These are phyloP conservation scores for Magnaporthiopsis poae DNA, from an alignment of 2,329 filamentous ascomycete species.

Conservation along the genomic window DNA sequence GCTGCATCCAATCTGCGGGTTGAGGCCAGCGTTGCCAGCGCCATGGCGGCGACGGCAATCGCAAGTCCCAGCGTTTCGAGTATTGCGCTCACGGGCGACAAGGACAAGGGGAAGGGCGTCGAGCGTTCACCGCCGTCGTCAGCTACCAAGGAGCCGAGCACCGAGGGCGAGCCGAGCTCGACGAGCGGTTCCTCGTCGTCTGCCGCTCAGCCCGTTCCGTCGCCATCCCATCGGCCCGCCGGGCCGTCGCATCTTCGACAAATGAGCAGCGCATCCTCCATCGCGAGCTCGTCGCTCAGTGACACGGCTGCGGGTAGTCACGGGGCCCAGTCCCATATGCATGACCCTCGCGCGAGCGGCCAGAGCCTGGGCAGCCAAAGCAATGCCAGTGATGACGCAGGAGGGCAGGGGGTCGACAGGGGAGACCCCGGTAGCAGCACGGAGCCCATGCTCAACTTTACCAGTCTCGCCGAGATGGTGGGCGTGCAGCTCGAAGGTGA, in stretches of 20 bases:
- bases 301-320: slow-evolving; percentile 55
- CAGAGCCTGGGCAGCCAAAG: slow-evolving; percentile 39
- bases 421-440: slow-evolving; percentile 35
- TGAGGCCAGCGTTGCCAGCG: slow-evolving; percentile 42
- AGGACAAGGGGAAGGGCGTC: slow-evolving; percentile 59
- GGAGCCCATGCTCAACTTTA: slow-evolving; percentile 86
- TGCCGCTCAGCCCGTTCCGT: slow-evolving; percentile 34
- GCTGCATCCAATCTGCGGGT: slow-evolving; percentile 48
- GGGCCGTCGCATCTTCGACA: slow-evolving; percentile 66
- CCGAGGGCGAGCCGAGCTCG: neutral
- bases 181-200: slow-evolving; percentile 19
- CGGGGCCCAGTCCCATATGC: slow-evolving; percentile 25
- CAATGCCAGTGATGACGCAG: slow-evolving; percentile 27
- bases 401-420: slow-evolving; percentile 32
- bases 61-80: slow-evolving; percentile 9
- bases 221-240: slow-evolving; percentile 39
- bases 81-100: slow-evolving; percentile 16
- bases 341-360: slow-evolving; percentile 44
- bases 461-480: slow-evolving; percentile 76
- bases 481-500: slow-evolving; percentile 49
- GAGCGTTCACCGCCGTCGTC: slow-evolving; percentile 27
- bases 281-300: slow-evolving; percentile 60
- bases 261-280: slow-evolving; percentile 78
- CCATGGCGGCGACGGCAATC: slow-evolving; percentile 28
- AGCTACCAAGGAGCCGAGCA: slow-evolving; percentile 14